Percentiles rank a stretch among this genome's conserved stretches.
These are phyloP conservation scores for Aspergillus nidulans DNA, from an alignment of 495 filamentous ascomycete species.

Conservation along the genomic window DNA sequence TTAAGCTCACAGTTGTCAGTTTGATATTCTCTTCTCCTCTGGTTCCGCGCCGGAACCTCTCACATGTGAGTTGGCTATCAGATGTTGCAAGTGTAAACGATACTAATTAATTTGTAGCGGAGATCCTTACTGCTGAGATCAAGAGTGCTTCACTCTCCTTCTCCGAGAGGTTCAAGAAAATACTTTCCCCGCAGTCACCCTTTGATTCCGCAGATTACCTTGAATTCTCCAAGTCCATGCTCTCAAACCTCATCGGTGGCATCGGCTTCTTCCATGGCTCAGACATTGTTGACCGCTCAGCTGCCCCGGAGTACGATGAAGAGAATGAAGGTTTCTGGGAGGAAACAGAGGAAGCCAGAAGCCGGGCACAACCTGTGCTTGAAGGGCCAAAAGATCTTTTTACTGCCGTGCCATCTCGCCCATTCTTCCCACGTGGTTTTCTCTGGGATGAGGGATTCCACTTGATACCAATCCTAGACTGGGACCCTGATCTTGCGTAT, in stretches of 20 bases:
- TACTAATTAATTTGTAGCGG: conserved; percentile 45
- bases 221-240: conserved; percentile 80
- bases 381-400: conserved; percentile 89
- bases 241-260: conserved; percentile 90
- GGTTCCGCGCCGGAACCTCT: conserved; percentile 58
- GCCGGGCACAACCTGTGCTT: conserved; percentile 53
- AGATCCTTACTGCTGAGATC: conserved; percentile 66
- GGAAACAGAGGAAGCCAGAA: conserved; percentile 73
- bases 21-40: conserved; percentile 89
- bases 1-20: conserved; percentile 44
- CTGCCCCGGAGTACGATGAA: conserved; percentile 87
- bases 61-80: conserved; percentile 42
- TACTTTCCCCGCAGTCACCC: conserved; percentile 71
- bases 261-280: conserved; percentile 94
- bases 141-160: conserved; percentile 61
- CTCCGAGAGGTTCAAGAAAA: conserved; percentile 63
- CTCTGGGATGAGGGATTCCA: conserved; percentile 99
- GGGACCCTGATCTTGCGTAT: conserved; percentile 82
- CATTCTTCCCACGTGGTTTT: conserved; percentile 96
- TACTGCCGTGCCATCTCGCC: conserved; percentile 86
- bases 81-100: not conserved
- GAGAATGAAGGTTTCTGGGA: conserved; percentile 98
- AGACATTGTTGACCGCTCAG: conserved; percentile 81
- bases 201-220: conserved; percentile 70
- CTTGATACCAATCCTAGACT: conserved; percentile 85